Evolutionary conservation across 345 rosid species (phyloP).

Genomic region (Orychophragmus violaceus): DNA sequence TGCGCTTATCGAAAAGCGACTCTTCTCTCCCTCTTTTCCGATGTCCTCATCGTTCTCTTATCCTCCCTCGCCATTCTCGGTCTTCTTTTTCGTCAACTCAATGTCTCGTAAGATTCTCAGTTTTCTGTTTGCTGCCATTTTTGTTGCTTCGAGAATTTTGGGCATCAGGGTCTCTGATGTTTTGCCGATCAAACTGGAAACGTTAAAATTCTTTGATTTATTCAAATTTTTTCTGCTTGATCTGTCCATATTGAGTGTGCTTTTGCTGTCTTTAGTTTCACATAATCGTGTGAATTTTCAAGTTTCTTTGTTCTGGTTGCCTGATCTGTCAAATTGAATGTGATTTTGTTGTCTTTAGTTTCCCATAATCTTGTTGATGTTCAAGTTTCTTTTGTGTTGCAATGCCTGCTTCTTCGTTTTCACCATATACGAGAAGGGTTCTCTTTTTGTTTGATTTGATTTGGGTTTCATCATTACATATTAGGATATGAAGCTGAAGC

Average conservation of each 20-base stretch:
- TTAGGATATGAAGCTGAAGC: neutral
- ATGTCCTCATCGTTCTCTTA: conserved; percentile 88
- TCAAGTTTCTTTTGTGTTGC: neutral
- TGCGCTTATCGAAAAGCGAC: conserved; percentile 77
- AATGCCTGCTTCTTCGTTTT: neutral
- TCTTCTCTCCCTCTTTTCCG: conserved; percentile 72
- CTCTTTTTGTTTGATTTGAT: neutral
- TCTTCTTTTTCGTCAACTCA: conserved; percentile 90
- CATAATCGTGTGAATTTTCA: neutral
- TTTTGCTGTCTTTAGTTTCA: neutral
- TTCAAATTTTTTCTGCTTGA: neutral
- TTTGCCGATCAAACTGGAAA: no score
- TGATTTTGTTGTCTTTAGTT: neutral
- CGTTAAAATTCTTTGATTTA: neutral
- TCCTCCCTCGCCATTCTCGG: conserved; percentile 99
- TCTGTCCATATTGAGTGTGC: conserved; percentile 1
- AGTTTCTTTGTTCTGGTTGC: neutral
- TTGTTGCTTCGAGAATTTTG: neutral
- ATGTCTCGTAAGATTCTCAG: conserved; percentile 55
- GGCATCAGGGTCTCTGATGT: no score
- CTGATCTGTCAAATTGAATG: neutral
- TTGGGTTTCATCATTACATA: neutral
- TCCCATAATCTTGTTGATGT: neutral
- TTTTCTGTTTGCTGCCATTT: neutral
- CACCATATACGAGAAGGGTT: neutral